These are phyloP conservation scores for Cyanidium caldarium DNA, from an alignment of 23 red algal species.

Conservation along the genomic window DNA sequence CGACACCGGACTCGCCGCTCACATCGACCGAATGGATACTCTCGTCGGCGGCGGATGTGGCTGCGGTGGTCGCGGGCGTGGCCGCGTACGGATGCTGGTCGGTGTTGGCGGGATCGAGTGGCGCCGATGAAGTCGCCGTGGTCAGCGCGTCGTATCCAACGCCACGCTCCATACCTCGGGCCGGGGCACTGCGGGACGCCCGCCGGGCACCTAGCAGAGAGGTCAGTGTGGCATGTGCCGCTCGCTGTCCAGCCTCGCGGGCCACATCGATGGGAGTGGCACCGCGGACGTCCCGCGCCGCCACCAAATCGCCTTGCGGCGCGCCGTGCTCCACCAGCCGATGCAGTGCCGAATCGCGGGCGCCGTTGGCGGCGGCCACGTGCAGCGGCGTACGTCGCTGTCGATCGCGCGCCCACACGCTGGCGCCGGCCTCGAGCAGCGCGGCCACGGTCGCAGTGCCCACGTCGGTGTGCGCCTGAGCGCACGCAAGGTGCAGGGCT, in stretches of 20 bases:
- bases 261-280: not conserved
- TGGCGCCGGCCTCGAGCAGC: not conserved
- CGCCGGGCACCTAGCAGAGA: not conserved
- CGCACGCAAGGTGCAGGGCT: not conserved
- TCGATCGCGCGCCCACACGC: not conserved
- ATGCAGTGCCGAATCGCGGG: not conserved
- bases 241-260: not conserved
- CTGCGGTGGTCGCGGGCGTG: too few relatives aligned
- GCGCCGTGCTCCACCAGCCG: not conserved
- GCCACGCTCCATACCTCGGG: too few relatives aligned
- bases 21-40: too few relatives aligned
- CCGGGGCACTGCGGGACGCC: too few relatives aligned
- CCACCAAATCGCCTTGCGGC: not conserved
- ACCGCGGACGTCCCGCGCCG: not conserved
- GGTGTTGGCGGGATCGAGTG: too few relatives aligned
- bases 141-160: too few relatives aligned
- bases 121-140: too few relatives aligned
- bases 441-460: not conserved
- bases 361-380: not conserved
- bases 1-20: too few relatives aligned
- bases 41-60: too few relatives aligned
- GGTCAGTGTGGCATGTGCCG: not conserved
- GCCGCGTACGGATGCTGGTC: too few relatives aligned
- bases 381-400: not conserved
- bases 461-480: not conserved